Percentiles rank a stretch among this genome's conserved stretches.
phyloP scores from a whole-genome alignment of 2,329 filamentous ascomycete species.

The Kalaharituber pfeilii region DNA sequence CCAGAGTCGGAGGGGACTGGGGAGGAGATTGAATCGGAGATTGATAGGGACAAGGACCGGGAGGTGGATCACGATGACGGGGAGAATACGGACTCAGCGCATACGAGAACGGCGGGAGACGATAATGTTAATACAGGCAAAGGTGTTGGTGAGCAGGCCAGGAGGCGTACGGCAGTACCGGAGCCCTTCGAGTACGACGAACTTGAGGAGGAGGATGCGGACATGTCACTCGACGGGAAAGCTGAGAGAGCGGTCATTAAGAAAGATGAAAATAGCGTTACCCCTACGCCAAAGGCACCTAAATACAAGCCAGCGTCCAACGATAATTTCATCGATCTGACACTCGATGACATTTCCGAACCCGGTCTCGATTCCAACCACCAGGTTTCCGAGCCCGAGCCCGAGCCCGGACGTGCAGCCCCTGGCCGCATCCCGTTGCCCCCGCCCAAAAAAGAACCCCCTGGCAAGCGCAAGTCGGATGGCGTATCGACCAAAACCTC shows the following conservation, averaged over 20 bases:
- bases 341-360: too few relatives aligned
- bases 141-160: conserved; percentile 3
- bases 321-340: too few relatives aligned
- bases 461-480: too few relatives aligned
- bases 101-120: background rate
- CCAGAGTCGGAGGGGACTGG: background rate
- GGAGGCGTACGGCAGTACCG: background rate
- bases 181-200: background rate
- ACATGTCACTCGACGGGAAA: background rate
- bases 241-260: conserved; percentile 1
- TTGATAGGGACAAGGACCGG: background rate
- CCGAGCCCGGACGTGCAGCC: too few relatives aligned
- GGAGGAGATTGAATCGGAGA: background rate
- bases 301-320: too few relatives aligned
- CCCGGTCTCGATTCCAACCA: too few relatives aligned
- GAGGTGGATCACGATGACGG: conserved; percentile 4
- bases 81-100: background rate
- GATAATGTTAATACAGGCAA: background rate
- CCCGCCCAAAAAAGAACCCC: too few relatives aligned
- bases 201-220: background rate
- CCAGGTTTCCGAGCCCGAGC: too few relatives aligned
- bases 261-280: conserved; percentile 3
- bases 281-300: too few relatives aligned
- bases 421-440: too few relatives aligned
- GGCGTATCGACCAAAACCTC: too few relatives aligned